Base-by-base conservation (phyloP, 2,329 filamentous ascomycete species). In the Trichoderma atroviride region DNA sequence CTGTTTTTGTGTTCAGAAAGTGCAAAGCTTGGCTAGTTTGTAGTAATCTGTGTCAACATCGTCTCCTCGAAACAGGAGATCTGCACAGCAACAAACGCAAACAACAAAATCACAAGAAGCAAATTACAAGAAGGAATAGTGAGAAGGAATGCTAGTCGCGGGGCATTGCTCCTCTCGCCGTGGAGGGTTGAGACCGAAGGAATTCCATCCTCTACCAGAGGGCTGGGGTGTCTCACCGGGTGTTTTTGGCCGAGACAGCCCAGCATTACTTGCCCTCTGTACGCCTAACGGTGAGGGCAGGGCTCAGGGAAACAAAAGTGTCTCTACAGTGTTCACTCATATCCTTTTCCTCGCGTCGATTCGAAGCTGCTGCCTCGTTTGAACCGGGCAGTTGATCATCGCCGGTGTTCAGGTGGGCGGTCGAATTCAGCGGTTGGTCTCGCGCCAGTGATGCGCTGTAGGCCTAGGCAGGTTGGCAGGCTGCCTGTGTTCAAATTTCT, bases 231-330 rank as follows among this genome's bases (percentile, higher is more conserved):
- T 58, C 63, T 66, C 63, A 59, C 29, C 16, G 0, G 16, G 27
- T 31, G 53, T 57, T 57, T 55, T 57, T 50, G 53, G 63, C 63
- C 52, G 53, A 66, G 63, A 66, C 63, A 66, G 11, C 37, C 5
- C 27, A 52, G 33, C 14, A 58, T 58, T 66, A 22, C n/a, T 19
- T 47, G n/a, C 5, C 24, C 16, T 53, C 47, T 10, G 5, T 19
- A n/a, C 19, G 19, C 40, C 47, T 7, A 10, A 14, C n/a, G 16
- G 35, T 7, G 53, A 27, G 14, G 63, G 63, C 2, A 6, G 13
- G 4, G 43, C 40, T 6, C 40, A 37, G 16, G 52, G 27, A 27
- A 53, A 16, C 40, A 29, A 35, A 55, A 43, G 55, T 16, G 35
- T 27, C 61, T 40, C 29, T n/a, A 7, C 40, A 16, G 6, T 61